Conservation (phyloP, 441 rosid genomes). For the Euphorbia celastroides region DNA sequence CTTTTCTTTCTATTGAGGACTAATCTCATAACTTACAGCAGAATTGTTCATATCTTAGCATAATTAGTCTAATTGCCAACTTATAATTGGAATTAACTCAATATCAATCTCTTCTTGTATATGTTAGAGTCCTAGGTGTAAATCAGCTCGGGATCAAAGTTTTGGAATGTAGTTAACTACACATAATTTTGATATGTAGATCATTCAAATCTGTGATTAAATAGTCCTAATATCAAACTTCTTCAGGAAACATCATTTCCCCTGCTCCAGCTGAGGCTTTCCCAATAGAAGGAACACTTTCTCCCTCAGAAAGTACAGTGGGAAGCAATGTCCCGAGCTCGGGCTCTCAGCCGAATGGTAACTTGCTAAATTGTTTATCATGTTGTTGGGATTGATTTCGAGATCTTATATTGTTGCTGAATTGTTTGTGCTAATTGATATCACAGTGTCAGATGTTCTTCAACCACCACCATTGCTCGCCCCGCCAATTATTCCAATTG, state of each 20-base stretch:
- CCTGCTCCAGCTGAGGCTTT: slow-evolving; percentile 32
- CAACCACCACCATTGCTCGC: neutral
- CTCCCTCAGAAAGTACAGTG: slow-evolving; percentile 20
- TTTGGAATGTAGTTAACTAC: neutral
- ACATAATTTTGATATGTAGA: neutral
- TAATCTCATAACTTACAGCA: neutral
- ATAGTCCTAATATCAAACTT: slow-evolving; percentile 10
- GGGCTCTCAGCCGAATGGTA: slow-evolving; percentile 38
- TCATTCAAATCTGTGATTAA: neutral
- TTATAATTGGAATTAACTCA: neutral
- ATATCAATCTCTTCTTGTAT: neutral
- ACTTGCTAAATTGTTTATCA: slow-evolving; percentile 14
- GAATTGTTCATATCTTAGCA: neutral
- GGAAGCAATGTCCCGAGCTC: slow-evolving; percentile 26
- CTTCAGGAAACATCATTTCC: slow-evolving; percentile 27
- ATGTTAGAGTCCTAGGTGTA: neutral
- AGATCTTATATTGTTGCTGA: neutral
- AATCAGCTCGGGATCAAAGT: neutral
- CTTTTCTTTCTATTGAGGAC: neutral
- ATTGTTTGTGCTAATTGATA: slow-evolving; percentile 18
- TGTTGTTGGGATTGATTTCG: slow-evolving; percentile 12
- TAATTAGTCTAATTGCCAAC: neutral
- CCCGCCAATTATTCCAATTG: too few species aligned
- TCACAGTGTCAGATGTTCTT: slow-evolving; percentile 36
- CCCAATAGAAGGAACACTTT: slow-evolving; percentile 28